These are phyloP conservation scores for Exophiala dermatitidis DNA, from an alignment of 2,329 filamentous ascomycete species.

Conservation along the genomic window DNA sequence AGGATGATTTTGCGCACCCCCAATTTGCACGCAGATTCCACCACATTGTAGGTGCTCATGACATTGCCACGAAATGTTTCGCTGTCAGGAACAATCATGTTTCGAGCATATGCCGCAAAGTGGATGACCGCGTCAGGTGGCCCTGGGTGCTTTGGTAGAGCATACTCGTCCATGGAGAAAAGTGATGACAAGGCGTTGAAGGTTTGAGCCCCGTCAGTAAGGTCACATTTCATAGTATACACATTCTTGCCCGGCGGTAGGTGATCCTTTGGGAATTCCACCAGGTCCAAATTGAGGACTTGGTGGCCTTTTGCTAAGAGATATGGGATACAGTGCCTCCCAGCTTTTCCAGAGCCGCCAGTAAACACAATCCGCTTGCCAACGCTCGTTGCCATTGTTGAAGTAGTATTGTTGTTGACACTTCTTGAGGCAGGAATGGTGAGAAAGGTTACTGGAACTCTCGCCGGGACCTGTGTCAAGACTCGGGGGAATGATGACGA, in stretches of 20 bases:
- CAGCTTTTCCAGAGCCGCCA: constrained; percentile 51
- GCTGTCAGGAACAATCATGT: constrained; percentile 56
- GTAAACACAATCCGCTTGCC: constrained; percentile 46
- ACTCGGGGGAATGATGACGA: constrained; percentile 13
- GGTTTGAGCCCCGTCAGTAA: constrained; percentile 50
- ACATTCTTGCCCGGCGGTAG: constrained; percentile 38
- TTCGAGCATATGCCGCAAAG: constrained; percentile 53
- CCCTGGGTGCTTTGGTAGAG: constrained; percentile 35
- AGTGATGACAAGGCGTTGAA: constrained; percentile 52
- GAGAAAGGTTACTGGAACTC: not conserved
- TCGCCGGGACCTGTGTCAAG: no score
- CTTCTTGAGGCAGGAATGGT: not conserved
- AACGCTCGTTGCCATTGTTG: constrained; percentile 13
- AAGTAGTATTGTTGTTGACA: not conserved
- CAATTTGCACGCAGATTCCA: constrained; percentile 56
- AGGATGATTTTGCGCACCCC: constrained; percentile 57
- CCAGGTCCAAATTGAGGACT: constrained; percentile 51
- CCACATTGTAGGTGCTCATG: constrained; percentile 53
- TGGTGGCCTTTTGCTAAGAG: constrained; percentile 46
- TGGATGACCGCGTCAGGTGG: constrained; percentile 56
- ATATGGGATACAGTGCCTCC: constrained; percentile 49
- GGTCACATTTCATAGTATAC: constrained; percentile 50
- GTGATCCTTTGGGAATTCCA: constrained; percentile 33
- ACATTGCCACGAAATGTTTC: constrained; percentile 53
- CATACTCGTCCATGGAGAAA: constrained; percentile 48